Evolutionary conservation across 768 basidiomycete genomes (phyloP), one percentile per base, ranked within the genome.

Genomic region (Filobasidium wieringae): DNA sequence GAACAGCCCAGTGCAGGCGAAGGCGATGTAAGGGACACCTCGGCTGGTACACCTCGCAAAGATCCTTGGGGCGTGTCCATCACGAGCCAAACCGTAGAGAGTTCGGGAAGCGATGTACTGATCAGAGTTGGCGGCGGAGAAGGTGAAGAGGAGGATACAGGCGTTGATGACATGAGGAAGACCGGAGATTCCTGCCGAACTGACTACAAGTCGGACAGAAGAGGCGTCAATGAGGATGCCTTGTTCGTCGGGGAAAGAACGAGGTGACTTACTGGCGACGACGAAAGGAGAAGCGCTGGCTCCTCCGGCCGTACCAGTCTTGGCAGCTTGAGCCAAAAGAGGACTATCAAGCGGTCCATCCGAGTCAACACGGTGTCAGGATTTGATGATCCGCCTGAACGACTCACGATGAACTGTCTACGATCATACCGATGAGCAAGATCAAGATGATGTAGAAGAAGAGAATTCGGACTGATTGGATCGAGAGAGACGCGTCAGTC

Each of bases 241-340:
- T 7, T 43, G 19, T 24, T 9, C 7, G 15, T 43, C 19, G 19
- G 7, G 19, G 19, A 8, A 37, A 9, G n/a, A n/a, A 9, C 36
- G 36, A 8, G 41, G 24, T n/a, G 19, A 47, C 43, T 47, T 26
- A 47, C 43, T 65, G 19, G 87, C 88, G 62, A 90, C 84, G 55
- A 90, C 88, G 73, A 87, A 92, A 2, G 88, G 88, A 3, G 86
- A 88, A 53, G 83, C 71, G 0, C 84, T 81, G 62, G 54, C 43
- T 22, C 39, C 29, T 43, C 62, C 31, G 7, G 64, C 53, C 1
- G 66, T 67, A 31, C 68, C 67, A 51, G 39, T 63, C 8, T 37
- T 40, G 31, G 58, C 63, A 41, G 65, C 67, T 30, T 59, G 61
- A 27, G 65, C 63, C 17, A 66, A 60, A 32, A 58, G 53, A 65